Conservation (phyloP, 345 rosid genomes). For the Eutrema yunnanense region DNA sequence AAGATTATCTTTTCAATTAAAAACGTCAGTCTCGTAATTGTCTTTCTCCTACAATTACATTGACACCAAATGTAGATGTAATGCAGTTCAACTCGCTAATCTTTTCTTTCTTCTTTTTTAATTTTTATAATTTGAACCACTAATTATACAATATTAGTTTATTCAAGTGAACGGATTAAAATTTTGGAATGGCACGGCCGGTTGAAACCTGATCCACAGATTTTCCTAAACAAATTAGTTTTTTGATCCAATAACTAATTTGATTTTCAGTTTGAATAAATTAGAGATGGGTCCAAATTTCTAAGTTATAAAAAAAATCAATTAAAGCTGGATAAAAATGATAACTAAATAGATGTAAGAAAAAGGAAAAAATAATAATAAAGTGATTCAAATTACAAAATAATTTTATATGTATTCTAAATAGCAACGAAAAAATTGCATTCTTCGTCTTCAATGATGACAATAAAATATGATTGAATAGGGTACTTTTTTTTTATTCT, state of each 20-base stretch:
- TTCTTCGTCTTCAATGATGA: not conserved
- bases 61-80: not conserved
- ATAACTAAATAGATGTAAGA: too few species aligned
- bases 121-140: not conserved
- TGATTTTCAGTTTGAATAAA: not conserved
- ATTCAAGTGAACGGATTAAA: not conserved
- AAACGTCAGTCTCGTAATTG: not conserved
- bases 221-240: not conserved
- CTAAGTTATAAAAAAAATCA: not conserved
- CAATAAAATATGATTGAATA: not conserved
- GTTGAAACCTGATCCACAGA: conserved; percentile 11
- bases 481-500: too few species aligned
- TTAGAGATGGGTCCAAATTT: not conserved
- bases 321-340: not conserved
- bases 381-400: not conserved
- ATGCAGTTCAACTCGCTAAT: not conserved
- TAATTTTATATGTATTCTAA: not conserved
- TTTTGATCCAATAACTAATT: not conserved
- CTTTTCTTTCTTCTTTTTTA: not conserved
- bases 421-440: not conserved
- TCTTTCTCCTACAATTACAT: not conserved
- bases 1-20: not conserved
- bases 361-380: not conserved
- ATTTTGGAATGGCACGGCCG: not conserved
- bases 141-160: not conserved